Evolutionary conservation across 2,329 filamentous ascomycete genomes (phyloP), one percentile per base, ranked within the genome.

Genomic region (Xylariales sp.): DNA sequence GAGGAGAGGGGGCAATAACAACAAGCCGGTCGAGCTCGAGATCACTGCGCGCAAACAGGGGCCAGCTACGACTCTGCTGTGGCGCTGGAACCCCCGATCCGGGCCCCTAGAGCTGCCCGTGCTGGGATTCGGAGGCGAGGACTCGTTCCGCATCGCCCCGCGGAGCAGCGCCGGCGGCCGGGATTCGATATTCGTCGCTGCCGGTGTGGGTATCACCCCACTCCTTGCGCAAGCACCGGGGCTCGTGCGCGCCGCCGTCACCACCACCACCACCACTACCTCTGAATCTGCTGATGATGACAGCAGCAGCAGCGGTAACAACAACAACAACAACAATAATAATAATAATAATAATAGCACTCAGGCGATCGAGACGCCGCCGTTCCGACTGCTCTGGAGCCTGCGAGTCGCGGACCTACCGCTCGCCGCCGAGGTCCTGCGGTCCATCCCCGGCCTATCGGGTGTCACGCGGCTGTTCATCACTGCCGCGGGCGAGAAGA

Each of bases 191-290:
- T 93, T 90, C 47, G 60, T 94, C 4, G 86, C 86, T 5, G 86
- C 78, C 0, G 88, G 88, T 4, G 85, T 95, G 6, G 88, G 88
- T 0, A 87, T 94, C 43, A 95, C 88, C 19, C 88, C 88, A 2
- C 50, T 93, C 4, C 65, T 94, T n/a, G 78, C 81, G 1, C 84
- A 88, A 49, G 69, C 80, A n/a, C 52, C 53, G 0, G 65, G 62
- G 1, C 59, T 72, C 5, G 54, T 88, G 1, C 57, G 67, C 41
- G 45, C 63, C 5, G 4, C 37, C 6, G n/a, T n/a, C n/a, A n/a
- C n/a, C n/a, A n/a, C n/a, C n/a, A n/a, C n/a, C n/a, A n/a, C n/a
- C n/a, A n/a, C n/a, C n/a, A n/a, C n/a, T n/a, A n/a, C n/a, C n/a
- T n/a, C n/a, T n/a, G n/a, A n/a, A n/a, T n/a, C n/a, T n/a, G n/a